Evolutionary conservation across 495 filamentous ascomycete species (phyloP).

Genomic region (Lasiosphaeria miniovina): DNA sequence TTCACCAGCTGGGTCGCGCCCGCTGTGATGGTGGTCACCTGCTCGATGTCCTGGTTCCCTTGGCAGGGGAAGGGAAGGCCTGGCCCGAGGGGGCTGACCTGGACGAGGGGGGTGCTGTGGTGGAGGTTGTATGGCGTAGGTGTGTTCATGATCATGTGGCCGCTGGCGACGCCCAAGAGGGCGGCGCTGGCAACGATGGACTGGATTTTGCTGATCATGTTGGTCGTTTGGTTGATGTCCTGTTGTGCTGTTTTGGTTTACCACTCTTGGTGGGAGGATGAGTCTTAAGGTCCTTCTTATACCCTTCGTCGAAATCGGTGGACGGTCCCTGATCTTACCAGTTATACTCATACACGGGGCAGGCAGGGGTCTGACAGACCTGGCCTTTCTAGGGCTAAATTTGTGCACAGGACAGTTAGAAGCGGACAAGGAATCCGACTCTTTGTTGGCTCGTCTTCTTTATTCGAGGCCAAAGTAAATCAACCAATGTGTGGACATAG

Average conservation of each 20-base stretch:
- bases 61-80: conserved; percentile 84
- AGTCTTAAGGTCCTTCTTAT: too few relatives aligned
- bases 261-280: too few relatives aligned
- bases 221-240: not conserved
- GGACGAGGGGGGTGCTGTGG: conserved; percentile 22
- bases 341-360: too few relatives aligned
- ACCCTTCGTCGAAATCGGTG: too few relatives aligned
- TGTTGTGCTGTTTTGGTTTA: not conserved
- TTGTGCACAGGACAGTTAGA: too few relatives aligned
- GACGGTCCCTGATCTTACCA: too few relatives aligned
- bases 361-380: too few relatives aligned
- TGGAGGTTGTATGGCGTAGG: conserved; percentile 38
- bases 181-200: not conserved
- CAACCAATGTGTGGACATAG: too few relatives aligned
- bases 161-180: conserved; percentile 2
- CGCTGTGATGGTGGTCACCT: conserved; percentile 32
- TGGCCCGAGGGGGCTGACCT: conserved; percentile 39
- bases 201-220: not conserved
- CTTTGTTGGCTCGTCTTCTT: too few relatives aligned
- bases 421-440: too few relatives aligned
- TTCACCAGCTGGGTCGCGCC: conserved; percentile 52
- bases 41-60: conserved; percentile 34
- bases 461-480: too few relatives aligned
- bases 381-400: too few relatives aligned
- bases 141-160: conserved; percentile 27